phyloP scores from a whole-genome alignment of 2,329 filamentous ascomycete species.

The Didymella lethalis region DNA sequence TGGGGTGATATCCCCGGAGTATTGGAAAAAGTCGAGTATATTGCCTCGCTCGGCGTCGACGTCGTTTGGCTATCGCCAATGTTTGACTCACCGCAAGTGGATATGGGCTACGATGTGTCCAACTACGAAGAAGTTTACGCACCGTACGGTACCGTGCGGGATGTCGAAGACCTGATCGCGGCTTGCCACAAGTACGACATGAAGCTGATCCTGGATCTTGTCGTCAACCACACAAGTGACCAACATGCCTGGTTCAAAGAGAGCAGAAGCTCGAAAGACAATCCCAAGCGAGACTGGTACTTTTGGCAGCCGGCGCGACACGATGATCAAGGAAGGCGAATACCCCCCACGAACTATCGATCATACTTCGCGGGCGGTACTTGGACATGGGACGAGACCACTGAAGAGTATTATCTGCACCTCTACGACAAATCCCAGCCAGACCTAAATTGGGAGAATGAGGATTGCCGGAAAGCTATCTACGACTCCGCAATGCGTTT shows the following conservation, averaged over 20 bases:
- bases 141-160: constrained; percentile 71
- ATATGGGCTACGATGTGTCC: constrained; percentile 75
- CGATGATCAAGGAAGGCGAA: constrained; percentile 60
- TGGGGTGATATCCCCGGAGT: constrained; percentile 71
- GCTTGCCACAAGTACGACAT: constrained; percentile 70
- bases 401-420: constrained; percentile 57
- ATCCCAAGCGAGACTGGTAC: constrained; percentile 74
- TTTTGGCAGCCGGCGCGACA: constrained; percentile 69
- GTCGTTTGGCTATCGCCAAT: constrained; percentile 74
- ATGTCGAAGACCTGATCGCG: constrained; percentile 69
- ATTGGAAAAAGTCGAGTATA: constrained; percentile 67
- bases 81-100: constrained; percentile 69
- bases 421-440: constrained; percentile 58
- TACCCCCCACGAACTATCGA: constrained; percentile 66
- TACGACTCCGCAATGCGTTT: constrained; percentile 57
- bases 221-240: constrained; percentile 79
- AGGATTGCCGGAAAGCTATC: constrained; percentile 54
- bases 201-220: constrained; percentile 76
- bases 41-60: constrained; percentile 64
- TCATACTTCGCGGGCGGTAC: constrained; percentile 52
- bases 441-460: constrained; percentile 59
- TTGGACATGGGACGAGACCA: constrained; percentile 57
- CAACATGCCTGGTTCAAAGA: constrained; percentile 76
- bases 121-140: constrained; percentile 72
- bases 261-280: constrained; percentile 67